A percentile compares a stretch with the other conserved stretches of the same genome.
Evolutionary conservation across 202 grass and related monocot genomes (phyloP).

Genomic region (Setaria viridis): DNA sequence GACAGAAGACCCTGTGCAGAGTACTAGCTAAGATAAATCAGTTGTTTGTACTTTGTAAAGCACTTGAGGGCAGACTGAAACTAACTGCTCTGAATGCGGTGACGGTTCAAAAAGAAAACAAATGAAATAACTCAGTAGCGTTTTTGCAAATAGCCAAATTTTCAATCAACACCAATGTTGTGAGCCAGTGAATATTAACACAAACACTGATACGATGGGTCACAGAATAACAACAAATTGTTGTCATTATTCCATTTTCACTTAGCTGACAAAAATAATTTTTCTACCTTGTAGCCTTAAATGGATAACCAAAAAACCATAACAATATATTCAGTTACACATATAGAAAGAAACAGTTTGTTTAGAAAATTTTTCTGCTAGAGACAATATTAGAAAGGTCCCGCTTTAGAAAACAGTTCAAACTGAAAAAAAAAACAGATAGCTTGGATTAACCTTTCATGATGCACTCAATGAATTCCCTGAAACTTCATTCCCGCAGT

Average conservation of each 20-base stretch:
- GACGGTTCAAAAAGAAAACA: not conserved
- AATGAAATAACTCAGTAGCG: not conserved
- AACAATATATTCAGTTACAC: not conserved
- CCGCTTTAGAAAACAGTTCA: not conserved
- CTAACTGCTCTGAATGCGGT: not conserved
- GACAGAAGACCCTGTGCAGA: not conserved
- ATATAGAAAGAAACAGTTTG: not conserved
- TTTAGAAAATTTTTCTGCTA: not conserved
- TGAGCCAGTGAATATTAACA: not conserved
- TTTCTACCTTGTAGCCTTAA: slow-evolving; percentile 4
- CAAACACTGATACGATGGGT: not conserved
- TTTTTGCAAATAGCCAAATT: not conserved
- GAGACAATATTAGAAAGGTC: not conserved
- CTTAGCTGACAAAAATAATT: not conserved
- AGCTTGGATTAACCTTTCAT: not conserved
- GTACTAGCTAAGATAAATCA: slow-evolving; percentile 21
- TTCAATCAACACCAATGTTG: not conserved
- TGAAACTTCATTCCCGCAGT: not conserved
- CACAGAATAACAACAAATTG: not conserved
- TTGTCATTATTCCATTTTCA: not conserved
- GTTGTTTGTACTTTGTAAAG: not conserved
- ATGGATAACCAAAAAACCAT: not conserved
- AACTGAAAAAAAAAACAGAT: not conserved
- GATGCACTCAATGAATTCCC: not conserved
- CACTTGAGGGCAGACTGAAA: not conserved